Base-by-base conservation (phyloP, 768 basidiomycete genomes). In the Lentinula sp. region DNA sequence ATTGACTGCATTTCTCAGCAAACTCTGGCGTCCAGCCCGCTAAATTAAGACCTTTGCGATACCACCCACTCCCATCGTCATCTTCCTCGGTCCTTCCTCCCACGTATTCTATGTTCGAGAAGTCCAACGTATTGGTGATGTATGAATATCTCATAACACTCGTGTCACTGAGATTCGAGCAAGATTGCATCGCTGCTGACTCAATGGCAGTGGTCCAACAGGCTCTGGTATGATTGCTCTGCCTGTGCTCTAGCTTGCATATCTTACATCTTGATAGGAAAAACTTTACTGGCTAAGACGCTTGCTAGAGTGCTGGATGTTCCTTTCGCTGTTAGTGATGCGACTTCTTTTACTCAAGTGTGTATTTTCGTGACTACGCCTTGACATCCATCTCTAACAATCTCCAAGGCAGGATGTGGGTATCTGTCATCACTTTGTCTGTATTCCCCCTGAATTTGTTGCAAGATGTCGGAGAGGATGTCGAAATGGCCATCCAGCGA, bases 71-170 rank as follows among this genome's bases (percentile, higher is more conserved):
- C 56, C 54, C 70, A 23, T 61, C 72, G 23, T 69, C 75, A 52
- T 65, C 35, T 51, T 48, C 35, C 15, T 13, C 70, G 21, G 66
- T 80, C 5, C 70, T 80, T 21, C 74, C 76, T 53, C 80, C 74
- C n/a, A 77, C 78, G 49, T 71, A 75, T 13, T 83, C 88, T 21
- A 69, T 85, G 28, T 91, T 96, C 57, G 95, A 98, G 78, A 98
- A 98, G 80, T 95, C 92, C 67, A 98, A 98, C 69, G 92, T 98
- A 3, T 76, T 98, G 46, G 87, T 98, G 61, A 82, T 98, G 94
- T 95, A 70, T 66, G 82, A 74, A 9, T 34, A 18, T 31, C n/a
- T 37, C 45, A 21, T 4, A 32, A 8, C 39, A 40, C 39, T n/a
- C 52, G 21, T 59, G 18, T 49, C 10, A 35, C 31, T 15, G 21